Conservation (phyloP, 2,329 filamentous ascomycete genomes). For the Fusarium buxicola region DNA sequence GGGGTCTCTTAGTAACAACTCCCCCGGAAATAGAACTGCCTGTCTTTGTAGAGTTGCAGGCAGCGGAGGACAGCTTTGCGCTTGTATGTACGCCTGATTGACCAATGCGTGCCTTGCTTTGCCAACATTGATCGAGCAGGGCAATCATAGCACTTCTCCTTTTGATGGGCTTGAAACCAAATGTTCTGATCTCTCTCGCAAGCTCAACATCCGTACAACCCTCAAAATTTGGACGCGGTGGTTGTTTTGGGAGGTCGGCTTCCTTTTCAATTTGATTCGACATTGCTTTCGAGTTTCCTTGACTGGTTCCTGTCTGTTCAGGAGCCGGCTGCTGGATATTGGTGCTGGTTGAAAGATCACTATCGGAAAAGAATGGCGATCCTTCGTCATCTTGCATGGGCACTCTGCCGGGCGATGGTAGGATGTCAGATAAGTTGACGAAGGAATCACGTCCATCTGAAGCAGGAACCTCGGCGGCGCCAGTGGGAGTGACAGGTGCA, state of each 20-base stretch:
- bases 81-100: conserved; percentile 35
- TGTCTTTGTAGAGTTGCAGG: conserved; percentile 28
- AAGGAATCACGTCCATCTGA: conserved; percentile 34
- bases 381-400: conserved; percentile 13
- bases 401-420: conserved; percentile 25
- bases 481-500: not conserved
- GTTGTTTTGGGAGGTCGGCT: conserved; percentile 1
- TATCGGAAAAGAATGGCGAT: conserved; percentile 36
- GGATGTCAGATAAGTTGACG: conserved; percentile 41
- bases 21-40: conserved; percentile 8
- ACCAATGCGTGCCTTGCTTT: conserved; percentile 60
- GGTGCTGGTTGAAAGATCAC: conserved; percentile 35
- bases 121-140: conserved; percentile 77
- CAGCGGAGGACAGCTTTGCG: conserved; percentile 28
- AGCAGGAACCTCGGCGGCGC: conserved; percentile 1
- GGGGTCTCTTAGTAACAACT: conserved; percentile 42
- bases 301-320: not conserved
- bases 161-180: conserved; percentile 79
- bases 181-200: conserved; percentile 69
- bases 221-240: conserved; percentile 66
- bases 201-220: conserved; percentile 72
- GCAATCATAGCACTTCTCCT: conserved; percentile 76
- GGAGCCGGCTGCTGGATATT: conserved; percentile 2
- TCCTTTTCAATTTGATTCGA: not conserved
- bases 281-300: not conserved